A percentile compares a stretch with the other conserved stretches of the same genome.
Evolutionary conservation across 2,329 filamentous ascomycete genomes (phyloP).

Genomic region (Cadophora malorum): DNA sequence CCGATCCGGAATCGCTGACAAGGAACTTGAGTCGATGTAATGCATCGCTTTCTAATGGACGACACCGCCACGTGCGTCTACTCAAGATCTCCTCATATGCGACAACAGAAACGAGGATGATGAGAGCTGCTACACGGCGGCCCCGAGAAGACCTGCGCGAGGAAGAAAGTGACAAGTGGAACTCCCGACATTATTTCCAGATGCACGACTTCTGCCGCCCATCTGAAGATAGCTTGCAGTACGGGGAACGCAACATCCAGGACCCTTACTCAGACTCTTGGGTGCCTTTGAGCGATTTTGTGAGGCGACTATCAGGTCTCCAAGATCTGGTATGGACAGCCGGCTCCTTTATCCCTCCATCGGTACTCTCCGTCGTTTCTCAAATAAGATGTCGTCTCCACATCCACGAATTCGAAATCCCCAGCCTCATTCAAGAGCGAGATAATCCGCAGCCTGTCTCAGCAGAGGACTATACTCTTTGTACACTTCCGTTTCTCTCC

Average conservation of each 20-base stretch:
- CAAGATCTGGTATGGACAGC: not conserved
- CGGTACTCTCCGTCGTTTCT: not conserved
- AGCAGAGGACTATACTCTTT: not conserved
- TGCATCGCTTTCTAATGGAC: not conserved
- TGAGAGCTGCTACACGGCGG: not conserved
- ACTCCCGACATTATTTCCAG: no score
- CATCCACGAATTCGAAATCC: not conserved
- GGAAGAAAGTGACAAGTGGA: not conserved
- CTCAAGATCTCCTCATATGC: not conserved
- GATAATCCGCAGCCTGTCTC: not conserved
- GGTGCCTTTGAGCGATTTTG: not conserved
- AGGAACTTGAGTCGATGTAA: not conserved
- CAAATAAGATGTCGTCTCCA: not conserved
- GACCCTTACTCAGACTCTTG: not conserved
- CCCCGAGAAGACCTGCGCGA: not conserved
- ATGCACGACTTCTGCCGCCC: no score
- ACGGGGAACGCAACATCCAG: not conserved
- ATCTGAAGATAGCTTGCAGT: no score
- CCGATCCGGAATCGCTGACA: not conserved
- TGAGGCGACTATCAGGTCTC: not conserved
- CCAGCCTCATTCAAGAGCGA: not conserved
- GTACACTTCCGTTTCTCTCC: not conserved
- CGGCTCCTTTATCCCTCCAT: not conserved
- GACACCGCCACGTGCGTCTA: constrained; percentile 1
- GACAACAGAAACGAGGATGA: not conserved